Evolutionary conservation across 192 early-diverging fungal genomes (phyloP), one percentile per base, ranked within the genome.

Genomic region (Phlyctochytrium planicorne): DNA sequence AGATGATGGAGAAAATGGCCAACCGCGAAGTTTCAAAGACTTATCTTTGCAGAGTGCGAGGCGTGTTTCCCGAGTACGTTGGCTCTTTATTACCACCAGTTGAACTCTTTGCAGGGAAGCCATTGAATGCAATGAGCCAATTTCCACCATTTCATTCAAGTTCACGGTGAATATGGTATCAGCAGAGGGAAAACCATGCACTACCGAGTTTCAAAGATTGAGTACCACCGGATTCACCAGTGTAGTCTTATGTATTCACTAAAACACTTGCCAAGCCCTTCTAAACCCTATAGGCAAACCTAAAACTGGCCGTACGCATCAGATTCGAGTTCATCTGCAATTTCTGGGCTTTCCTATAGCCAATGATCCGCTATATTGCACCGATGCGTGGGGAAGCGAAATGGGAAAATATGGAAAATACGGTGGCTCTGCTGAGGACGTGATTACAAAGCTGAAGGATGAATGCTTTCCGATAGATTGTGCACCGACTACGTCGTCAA

Each of bases 291-390:
- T 50, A 82, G 80, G 81, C 66, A 68, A 82, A 67, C 97, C 97
- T 0, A 70, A 92, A 20, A 97, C 95, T 0, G 97, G 97, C 1
- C 79, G 97, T 31, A 97, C 95, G 14, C 97, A 98, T 63, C 97
- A 98, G 78, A 97, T 98, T 65, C 88, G 97, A 33, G 95, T 98
- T 50, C 97, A 98, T 67, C 71, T 98, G 32, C 92, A 94, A 77
- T 95, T 87, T 68, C 82, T 98, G 0, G 97, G 97, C 2, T 84
- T 85, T 60, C 94, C 95, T 0, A 97, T 98, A 60, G 93, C 90
- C 24, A 97, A 98, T 68, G 97, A 98, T 68, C 97, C 97, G 14
- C 66, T 97, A 1, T 98, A 98, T 75, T 82, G 87, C 53, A 86
- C 68, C 10, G 83, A 86, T 0, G 78, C 88, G 0, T 97, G 94